Evolutionary conservation across 2,329 filamentous ascomycete genomes (phyloP), one percentile per base, ranked within the genome.

Genomic region (Septoria linicola): DNA sequence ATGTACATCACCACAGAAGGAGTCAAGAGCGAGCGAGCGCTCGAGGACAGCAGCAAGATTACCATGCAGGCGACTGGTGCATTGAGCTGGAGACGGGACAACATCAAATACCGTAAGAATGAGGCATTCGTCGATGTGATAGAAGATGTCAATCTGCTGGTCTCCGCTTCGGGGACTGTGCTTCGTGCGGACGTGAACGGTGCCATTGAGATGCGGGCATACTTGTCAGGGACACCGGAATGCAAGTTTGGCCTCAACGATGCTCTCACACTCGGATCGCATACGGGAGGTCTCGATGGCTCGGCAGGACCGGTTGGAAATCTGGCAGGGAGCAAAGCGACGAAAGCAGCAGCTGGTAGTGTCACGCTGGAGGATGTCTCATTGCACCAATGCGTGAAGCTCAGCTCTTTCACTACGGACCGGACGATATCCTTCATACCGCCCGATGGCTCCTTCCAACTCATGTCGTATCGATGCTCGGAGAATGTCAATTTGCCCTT

Each of bases 1-100:
- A 97, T 97, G 92, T 99, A 99, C 78, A 99, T 99, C 67, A 99
- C 95, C 36, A 99, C 93, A 30, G 93, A 99, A 75, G 93, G 93
- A 52, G 92, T 99, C 73, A 96, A 96, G 73, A 95, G 90, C 25
- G 90, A 90, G 70, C 78, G 84, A 61, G 86, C 84, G 73, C 72
- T 69, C 69, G 89, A 96, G 69, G 92, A 99, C 71, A 96, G 92
- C 43, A 92, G 90, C 61, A 93, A 92, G 70, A 99, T 99, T 72
- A 99, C 93, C 20, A 96, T 97, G 91, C 93, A 99, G 76, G 95
- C 93, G 10, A 99, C 93, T 0, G 93, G 95, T 34, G 93, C 93
- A 4, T 80, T 96, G 35, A 97, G 93, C 40, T 99, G 95, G 93
- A 84, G 95, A 63, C 88, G 95, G 67, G 88, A 92, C 54, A 92